Percentiles rank a stretch among this genome's conserved stretches.
These are phyloP conservation scores for Teunomyces gatunensis DNA, from an alignment of 805 yeast species.

Conservation along the genomic window DNA sequence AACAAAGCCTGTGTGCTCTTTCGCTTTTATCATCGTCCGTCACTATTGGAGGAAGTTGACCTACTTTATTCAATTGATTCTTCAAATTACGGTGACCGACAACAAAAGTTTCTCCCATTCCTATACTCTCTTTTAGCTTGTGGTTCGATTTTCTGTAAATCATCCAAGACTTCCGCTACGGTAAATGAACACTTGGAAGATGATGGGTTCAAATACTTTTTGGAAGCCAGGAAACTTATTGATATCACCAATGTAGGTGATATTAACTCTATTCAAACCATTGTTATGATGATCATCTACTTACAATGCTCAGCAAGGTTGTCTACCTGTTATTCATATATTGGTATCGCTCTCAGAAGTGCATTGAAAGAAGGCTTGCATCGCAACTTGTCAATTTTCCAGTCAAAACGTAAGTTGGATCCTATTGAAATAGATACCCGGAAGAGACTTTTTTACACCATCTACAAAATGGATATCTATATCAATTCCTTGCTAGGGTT, in stretches of 20 bases:
- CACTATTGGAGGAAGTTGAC: constrained; percentile 70
- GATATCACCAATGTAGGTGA: constrained; percentile 86
- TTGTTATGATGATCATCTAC: constrained; percentile 82
- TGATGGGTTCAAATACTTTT: constrained; percentile 77
- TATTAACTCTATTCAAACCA: constrained; percentile 76
- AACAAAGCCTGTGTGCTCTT: constrained; percentile 81
- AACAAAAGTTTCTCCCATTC: constrained; percentile 72
- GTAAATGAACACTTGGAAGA: constrained; percentile 51
- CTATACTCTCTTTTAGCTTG: constrained; percentile 86
- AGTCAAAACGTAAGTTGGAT: constrained; percentile 50
- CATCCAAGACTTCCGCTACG: constrained; percentile 19
- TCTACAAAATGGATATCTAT: constrained; percentile 87
- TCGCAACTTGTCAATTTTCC: constrained; percentile 54
- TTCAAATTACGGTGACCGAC: constrained; percentile 64
- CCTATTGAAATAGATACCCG: constrained; percentile 82
- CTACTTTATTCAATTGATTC: constrained; percentile 77
- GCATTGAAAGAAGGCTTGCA: constrained; percentile 83
- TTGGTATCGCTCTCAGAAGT: constrained; percentile 82
- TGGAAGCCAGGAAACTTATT: constrained; percentile 74
- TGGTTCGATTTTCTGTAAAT: constrained; percentile 73
- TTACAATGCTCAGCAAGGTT: constrained; percentile 85
- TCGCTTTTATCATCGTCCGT: constrained; percentile 83
- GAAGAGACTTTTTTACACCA: constrained; percentile 84
- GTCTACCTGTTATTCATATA: constrained; percentile 84
- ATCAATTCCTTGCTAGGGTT: constrained; percentile 84